phyloP scores from a whole-genome alignment of 2,329 filamentous ascomycete genomes.

The Lecanicillium sp. region DNA sequence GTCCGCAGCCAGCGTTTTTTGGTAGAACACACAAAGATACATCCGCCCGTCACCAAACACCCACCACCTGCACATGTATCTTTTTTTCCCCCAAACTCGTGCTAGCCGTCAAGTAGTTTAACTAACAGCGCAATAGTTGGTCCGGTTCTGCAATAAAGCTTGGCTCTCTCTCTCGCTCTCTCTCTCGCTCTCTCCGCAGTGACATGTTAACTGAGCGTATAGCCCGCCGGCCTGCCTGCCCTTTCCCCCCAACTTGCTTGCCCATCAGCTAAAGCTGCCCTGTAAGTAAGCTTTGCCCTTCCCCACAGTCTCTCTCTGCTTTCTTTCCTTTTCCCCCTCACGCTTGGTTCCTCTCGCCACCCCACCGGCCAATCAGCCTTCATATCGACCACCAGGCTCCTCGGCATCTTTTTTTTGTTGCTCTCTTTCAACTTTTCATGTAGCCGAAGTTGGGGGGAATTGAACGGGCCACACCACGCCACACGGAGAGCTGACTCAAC shows the following conservation, averaged over 20 bases:
- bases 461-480: too few species aligned
- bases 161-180: background rate
- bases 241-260: background rate
- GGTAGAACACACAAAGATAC: background rate
- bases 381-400: slow-evolving; percentile 6
- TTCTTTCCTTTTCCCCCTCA: slow-evolving; percentile 7
- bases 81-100: too few species aligned
- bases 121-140: too few species aligned
- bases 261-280: background rate
- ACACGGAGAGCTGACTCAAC: background rate
- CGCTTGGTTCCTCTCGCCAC: background rate
- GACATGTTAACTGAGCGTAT: too few species aligned
- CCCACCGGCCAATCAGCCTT: slow-evolving; percentile 4
- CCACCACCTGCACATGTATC: too few species aligned
- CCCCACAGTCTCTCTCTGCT: background rate
- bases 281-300: background rate
- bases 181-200: too few species aligned
- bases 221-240: too few species aligned
- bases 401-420: slow-evolving; percentile 4
- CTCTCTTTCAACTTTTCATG: slow-evolving; percentile 6
- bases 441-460: slow-evolving; percentile 10
- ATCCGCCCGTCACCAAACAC: too few species aligned
- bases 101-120: too few species aligned
- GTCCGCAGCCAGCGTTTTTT: background rate
- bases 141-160: too few species aligned